phyloP scores from a whole-genome alignment of 768 basidiomycete species.

The Hortiboletus campestris region DNA sequence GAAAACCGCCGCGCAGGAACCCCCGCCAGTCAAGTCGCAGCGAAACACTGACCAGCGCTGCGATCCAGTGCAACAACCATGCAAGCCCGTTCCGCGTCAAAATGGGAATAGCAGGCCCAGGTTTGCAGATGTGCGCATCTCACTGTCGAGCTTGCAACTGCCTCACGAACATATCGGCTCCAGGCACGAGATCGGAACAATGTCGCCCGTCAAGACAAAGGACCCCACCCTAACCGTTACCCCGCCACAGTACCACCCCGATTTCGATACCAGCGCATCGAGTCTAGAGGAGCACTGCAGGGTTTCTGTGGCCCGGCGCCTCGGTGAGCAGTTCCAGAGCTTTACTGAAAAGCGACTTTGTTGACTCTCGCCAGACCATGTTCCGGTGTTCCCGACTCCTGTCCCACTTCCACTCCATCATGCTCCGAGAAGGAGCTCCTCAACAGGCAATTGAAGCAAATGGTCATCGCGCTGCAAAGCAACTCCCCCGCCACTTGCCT shows the following conservation, averaged over 20 bases:
- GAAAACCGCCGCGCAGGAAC: not conserved
- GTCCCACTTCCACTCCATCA: not conserved
- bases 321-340: not conserved
- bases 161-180: not conserved
- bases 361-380: conserved; percentile 8
- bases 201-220: not conserved
- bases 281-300: not conserved
- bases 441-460: conserved; percentile 2
- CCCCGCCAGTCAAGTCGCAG: not conserved
- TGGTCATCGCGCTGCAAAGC: not conserved
- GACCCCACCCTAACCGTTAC: rapidly evolving
- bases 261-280: not conserved
- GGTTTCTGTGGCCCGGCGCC: not conserved
- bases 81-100: not conserved
- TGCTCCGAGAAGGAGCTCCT: not conserved
- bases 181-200: conserved; percentile 2
- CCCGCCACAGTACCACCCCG: not conserved
- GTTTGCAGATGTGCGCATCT: conserved; percentile 2
- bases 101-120: not conserved
- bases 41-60: not conserved
- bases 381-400: not conserved
- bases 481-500: not conserved
- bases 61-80: not conserved
- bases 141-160: not conserved
- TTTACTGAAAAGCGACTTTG: not conserved